Percentiles rank a stretch among this genome's conserved stretches.
Evolutionary conservation across 768 basidiomycete species (phyloP).

Genomic region (Mycena metata): DNA sequence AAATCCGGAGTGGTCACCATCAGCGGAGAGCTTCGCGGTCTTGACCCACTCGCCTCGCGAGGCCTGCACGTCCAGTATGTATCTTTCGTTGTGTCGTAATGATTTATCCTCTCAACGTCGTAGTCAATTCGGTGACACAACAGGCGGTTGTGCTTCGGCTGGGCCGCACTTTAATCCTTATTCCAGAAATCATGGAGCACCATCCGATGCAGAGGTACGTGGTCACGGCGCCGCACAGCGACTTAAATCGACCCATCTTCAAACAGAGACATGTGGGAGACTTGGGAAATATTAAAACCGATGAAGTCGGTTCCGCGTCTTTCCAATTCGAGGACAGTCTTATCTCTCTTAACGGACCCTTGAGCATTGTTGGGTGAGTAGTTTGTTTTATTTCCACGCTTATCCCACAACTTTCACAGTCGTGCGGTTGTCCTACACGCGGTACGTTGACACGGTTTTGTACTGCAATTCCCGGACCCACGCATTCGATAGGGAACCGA

Average conservation of each 20-base stretch:
- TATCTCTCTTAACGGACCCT: conserved; percentile 77
- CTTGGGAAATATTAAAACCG: conserved; percentile 78
- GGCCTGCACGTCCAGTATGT: conserved; percentile 88
- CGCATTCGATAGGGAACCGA: conserved; percentile 69
- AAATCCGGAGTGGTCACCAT: conserved; percentile 68
- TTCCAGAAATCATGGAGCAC: conserved; percentile 75
- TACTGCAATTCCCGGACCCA: conserved; percentile 12
- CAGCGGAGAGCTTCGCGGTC: conserved; percentile 70
- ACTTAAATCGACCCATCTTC: too few relatives aligned
- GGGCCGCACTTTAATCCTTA: conserved; percentile 86
- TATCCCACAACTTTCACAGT: conserved; percentile 47
- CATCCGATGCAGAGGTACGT: conserved; percentile 51
- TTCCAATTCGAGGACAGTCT: conserved; percentile 71
- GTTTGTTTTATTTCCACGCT: conserved; percentile 9
- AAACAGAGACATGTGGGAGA: conserved; percentile 73
- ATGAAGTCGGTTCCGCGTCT: conserved; percentile 67
- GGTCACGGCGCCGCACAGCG: too few relatives aligned
- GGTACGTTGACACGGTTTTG: conserved; percentile 51
- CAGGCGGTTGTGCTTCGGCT: conserved; percentile 74
- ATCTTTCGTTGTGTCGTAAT: background rate
- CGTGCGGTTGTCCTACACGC: conserved; percentile 84
- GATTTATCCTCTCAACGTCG: background rate
- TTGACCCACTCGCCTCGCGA: conserved; percentile 68
- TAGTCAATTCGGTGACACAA: conserved; percentile 71
- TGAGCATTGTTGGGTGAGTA: conserved; percentile 78